These are phyloP conservation scores for Colletotrichum truncatum DNA, from an alignment of 2,329 filamentous ascomycete species.

Conservation along the genomic window DNA sequence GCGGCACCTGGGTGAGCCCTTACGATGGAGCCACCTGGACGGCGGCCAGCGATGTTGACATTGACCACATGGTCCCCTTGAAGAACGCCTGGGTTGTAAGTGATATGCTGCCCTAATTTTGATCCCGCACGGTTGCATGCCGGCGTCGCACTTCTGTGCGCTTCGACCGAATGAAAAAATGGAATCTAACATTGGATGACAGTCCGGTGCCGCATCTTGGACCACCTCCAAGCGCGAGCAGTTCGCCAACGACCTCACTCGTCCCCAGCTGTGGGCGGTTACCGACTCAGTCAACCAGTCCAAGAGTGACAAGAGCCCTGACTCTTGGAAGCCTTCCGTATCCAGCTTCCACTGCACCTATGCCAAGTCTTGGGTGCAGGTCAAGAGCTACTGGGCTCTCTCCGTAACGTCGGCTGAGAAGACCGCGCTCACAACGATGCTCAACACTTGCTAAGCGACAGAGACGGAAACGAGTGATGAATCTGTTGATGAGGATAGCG, in stretches of 20 bases:
- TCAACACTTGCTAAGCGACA: constrained; percentile 65
- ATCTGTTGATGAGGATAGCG: background rate
- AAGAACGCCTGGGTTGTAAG: constrained; percentile 81
- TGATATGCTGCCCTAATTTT: constrained; percentile 16
- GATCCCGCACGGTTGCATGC: no score
- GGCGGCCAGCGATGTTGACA: constrained; percentile 75
- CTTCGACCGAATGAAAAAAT: background rate
- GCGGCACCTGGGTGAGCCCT: constrained; percentile 75
- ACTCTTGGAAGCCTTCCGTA: constrained; percentile 79
- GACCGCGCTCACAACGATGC: constrained; percentile 70
- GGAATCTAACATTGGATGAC: constrained; percentile 10
- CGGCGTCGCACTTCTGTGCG: background rate
- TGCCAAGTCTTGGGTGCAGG: constrained; percentile 78
- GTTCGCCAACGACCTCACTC: constrained; percentile 81
- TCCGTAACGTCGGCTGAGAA: constrained; percentile 79
- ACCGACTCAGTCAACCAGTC: constrained; percentile 79
- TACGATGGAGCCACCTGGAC: constrained; percentile 81
- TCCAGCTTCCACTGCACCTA: constrained; percentile 80
- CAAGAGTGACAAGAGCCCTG: constrained; percentile 80
- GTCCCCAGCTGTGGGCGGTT: constrained; percentile 82
- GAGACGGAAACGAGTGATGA: background rate
- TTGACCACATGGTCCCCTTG: constrained; percentile 85
- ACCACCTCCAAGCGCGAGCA: constrained; percentile 71
- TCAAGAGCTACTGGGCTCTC: constrained; percentile 78
- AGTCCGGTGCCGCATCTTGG: constrained; percentile 79